phyloP scores from a whole-genome alignment of 768 basidiomycete species.

The Naganishia onofrii region DNA sequence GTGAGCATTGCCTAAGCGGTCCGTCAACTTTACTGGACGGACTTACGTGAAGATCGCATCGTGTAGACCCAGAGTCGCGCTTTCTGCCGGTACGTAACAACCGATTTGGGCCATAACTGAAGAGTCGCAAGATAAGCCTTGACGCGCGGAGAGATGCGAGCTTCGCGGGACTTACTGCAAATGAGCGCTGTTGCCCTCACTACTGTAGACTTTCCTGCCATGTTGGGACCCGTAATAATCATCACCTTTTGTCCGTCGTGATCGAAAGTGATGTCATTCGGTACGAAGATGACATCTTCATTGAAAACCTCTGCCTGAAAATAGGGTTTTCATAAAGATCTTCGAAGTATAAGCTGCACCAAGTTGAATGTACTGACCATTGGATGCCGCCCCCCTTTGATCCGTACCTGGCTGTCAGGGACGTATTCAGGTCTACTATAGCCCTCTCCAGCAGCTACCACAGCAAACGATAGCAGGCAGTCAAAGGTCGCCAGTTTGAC shows the following conservation, averaged over 20 bases:
- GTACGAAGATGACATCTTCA: slow-evolving; percentile 65
- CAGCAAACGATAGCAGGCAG: slow-evolving; percentile 79
- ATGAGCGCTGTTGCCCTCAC: slow-evolving; percentile 16
- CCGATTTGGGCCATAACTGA: slow-evolving; percentile 77
- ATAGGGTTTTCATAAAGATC: background rate
- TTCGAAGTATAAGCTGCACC: background rate
- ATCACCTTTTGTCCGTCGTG: slow-evolving; percentile 50
- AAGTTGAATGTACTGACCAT: slow-evolving; percentile 57
- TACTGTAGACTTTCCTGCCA: slow-evolving; percentile 49
- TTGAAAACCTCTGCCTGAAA: slow-evolving; percentile 64
- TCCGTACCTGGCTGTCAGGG: slow-evolving; percentile 63
- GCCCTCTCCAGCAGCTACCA: slow-evolving; percentile 69
- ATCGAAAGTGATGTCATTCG: slow-evolving; percentile 72
- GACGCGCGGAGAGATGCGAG: slow-evolving; percentile 55
- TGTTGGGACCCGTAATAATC: slow-evolving; percentile 56
- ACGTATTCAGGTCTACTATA: slow-evolving; percentile 77
- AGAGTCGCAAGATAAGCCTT: slow-evolving; percentile 46
- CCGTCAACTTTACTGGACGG: background rate
- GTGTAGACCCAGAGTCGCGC: slow-evolving; percentile 71
- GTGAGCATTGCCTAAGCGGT: background rate
- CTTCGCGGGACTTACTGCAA: background rate
- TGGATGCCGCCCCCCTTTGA: slow-evolving; percentile 83
- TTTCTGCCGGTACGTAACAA: slow-evolving; percentile 74
- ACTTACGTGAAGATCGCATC: slow-evolving; percentile 72
- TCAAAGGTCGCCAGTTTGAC: slow-evolving; percentile 76